Evolutionary conservation across 2,329 filamentous ascomycete species (phyloP).

Genomic region (Rasamsonia emersonii): DNA sequence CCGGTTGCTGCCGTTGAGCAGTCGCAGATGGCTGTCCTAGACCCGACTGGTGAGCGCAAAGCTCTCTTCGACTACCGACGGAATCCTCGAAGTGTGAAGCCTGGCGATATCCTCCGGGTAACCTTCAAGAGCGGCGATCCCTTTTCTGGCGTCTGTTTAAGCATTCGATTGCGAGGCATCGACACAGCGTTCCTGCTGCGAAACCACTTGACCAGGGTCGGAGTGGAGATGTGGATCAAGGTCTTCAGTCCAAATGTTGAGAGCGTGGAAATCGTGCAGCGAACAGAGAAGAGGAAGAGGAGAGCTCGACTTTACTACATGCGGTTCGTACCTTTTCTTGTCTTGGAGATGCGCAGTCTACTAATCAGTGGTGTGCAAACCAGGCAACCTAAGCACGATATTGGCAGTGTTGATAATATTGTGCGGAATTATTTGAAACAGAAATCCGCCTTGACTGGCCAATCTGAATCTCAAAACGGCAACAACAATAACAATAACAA

Average conservation of each 20-base stretch:
- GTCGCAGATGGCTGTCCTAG: conserved; percentile 64
- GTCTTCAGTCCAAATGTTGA: conserved; percentile 83
- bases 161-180: conserved; percentile 76
- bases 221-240: conserved; percentile 97
- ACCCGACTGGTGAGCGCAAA: conserved; percentile 74
- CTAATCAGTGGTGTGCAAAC: conserved; percentile 1
- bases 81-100: conserved; percentile 70
- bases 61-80: conserved; percentile 65
- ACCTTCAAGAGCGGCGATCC: conserved; percentile 78
- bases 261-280: conserved; percentile 88
- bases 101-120: conserved; percentile 86
- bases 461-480: too few relatives aligned
- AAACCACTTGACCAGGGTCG: conserved; percentile 75
- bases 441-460: conserved; percentile 37
- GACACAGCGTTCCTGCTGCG: conserved; percentile 83
- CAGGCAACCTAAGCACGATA: conserved; percentile 70
- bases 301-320: conserved; percentile 86
- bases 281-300: conserved; percentile 72
- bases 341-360: background rate
- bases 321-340: conserved; percentile 42
- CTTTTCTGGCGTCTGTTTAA: conserved; percentile 80
- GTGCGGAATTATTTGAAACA: conserved; percentile 58
- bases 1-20: conserved; percentile 60
- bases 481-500: too few relatives aligned
- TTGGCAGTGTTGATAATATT: conserved; percentile 74